A percentile compares a stretch with the other conserved stretches of the same genome.
These are phyloP conservation scores for Beta vulgaris DNA, from an alignment of 148 eudicot species.

Conservation along the genomic window DNA sequence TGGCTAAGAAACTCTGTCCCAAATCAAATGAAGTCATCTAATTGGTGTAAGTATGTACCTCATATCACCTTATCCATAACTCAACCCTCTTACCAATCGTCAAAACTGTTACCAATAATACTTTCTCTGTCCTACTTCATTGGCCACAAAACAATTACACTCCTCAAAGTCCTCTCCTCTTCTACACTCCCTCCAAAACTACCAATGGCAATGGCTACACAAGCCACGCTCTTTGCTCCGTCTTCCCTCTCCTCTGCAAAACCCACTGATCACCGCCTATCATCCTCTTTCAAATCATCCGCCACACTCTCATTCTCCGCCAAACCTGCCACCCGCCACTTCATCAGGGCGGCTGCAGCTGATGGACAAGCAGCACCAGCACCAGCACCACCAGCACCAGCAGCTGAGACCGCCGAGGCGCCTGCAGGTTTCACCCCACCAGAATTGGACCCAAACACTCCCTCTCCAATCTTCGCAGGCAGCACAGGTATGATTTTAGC, in stretches of 20 bases:
- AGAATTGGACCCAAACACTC: conserved; percentile 79
- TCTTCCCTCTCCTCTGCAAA: conserved; percentile 36
- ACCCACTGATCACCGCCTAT: conserved; percentile 28
- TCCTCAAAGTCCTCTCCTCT: too few species aligned
- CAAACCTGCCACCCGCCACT: conserved; percentile 8
- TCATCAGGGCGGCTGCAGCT: conserved; percentile 42
- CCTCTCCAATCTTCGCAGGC: conserved; percentile 92
- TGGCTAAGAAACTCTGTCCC: not conserved
- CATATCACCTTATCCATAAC: conserved; percentile 56
- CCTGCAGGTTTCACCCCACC: conserved; percentile 92
- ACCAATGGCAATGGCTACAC: conserved; percentile 84
- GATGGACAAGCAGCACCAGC: conserved; percentile 17
- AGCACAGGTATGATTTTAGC: conserved; percentile 59
- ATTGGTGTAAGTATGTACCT: conserved; percentile 63
- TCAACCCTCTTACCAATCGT: conserved; percentile 4
- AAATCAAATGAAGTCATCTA: conserved; percentile 51
- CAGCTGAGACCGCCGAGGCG: conserved; percentile 24
- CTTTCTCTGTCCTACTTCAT: too few species aligned
- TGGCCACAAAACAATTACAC: not conserved
- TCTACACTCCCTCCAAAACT: conserved; percentile 12
- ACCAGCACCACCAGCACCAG: conserved; percentile 21
- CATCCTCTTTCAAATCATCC: conserved; percentile 33
- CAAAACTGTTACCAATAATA: not conserved
- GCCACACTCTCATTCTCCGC: conserved; percentile 10
- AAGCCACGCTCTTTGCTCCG: conserved; percentile 74